phyloP scores from a whole-genome alignment of 2,329 filamentous ascomycete genomes.

The Venturia nashicola region DNA sequence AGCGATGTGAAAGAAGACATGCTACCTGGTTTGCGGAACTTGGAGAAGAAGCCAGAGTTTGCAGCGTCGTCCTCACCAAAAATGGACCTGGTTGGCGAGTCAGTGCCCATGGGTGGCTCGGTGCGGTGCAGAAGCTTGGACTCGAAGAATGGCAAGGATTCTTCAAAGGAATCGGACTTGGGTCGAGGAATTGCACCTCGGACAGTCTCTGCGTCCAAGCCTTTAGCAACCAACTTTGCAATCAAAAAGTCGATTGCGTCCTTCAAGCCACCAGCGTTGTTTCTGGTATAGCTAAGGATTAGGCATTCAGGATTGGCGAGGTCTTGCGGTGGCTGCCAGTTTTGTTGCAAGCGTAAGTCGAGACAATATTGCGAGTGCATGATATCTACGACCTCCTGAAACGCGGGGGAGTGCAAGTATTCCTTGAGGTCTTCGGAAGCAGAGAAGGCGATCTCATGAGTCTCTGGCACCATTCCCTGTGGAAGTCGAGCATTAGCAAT shows the following conservation, averaged over 20 bases:
- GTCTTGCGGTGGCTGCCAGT: constrained; percentile 5
- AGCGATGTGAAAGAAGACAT: constrained; percentile 95
- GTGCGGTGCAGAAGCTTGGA: constrained; percentile 93
- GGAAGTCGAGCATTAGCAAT: background rate
- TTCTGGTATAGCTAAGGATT: constrained; percentile 65
- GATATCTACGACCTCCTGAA: constrained; percentile 70
- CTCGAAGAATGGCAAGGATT: constrained; percentile 91
- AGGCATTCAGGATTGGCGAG: constrained; percentile 40
- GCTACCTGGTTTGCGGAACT: constrained; percentile 86
- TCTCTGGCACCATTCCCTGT: constrained; percentile 92
- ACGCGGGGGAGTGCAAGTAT: constrained; percentile 72
- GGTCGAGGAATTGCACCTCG: constrained; percentile 95
- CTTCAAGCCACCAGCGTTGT: constrained; percentile 89
- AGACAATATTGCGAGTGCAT: constrained; percentile 88
- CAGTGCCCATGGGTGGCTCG: constrained; percentile 62
- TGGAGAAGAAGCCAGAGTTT: constrained; percentile 69
- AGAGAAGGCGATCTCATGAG: constrained; percentile 78
- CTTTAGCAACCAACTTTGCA: constrained; percentile 70
- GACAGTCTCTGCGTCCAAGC: constrained; percentile 77
- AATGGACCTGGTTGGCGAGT: constrained; percentile 76
- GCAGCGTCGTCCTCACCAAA: constrained; percentile 77
- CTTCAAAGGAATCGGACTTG: constrained; percentile 97
- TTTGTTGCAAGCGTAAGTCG: constrained; percentile 58
- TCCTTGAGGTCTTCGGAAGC: constrained; percentile 64
- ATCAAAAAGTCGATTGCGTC: constrained; percentile 94